Conservation (phyloP, 73 alveolate species). For the Tetrahymena thermophila region DNA sequence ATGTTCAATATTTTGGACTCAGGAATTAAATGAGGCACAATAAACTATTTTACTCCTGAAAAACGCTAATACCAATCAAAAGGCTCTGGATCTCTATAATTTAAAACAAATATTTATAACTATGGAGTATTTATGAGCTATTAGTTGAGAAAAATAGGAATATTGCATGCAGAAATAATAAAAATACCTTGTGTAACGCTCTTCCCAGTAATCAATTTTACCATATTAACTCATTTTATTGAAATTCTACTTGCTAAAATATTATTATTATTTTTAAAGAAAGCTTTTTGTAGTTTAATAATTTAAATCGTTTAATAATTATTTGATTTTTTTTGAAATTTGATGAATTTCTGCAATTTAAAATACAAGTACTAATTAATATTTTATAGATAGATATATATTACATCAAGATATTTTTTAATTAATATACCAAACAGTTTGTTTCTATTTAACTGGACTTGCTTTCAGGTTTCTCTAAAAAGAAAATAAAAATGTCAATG, state of each 20-base stretch:
- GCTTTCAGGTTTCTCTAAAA: background rate
- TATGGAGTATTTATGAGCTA: background rate
- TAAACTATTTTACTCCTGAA: conserved; percentile 86
- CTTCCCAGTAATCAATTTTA: conserved; percentile 97
- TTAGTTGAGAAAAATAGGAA: background rate
- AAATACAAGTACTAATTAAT: no score
- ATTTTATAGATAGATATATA: no score
- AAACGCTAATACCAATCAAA: conserved; percentile 95
- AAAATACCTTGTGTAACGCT: conserved; percentile 89
- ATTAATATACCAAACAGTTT: background rate
- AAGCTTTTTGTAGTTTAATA: background rate
- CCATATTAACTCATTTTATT: conserved; percentile 89
- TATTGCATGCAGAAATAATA: background rate
- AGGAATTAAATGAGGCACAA: conserved; percentile 77
- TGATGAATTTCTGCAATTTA: background rate
- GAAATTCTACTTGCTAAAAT: background rate
- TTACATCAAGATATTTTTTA: background rate
- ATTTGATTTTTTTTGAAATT: background rate
- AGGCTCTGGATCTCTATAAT: conserved; percentile 86
- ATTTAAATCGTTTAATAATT: background rate
- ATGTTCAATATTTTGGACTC: conserved; percentile 79
- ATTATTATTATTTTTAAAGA: background rate
- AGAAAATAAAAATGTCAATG: no score
- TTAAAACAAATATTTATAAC: background rate
- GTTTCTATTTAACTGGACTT: background rate